Base-by-base conservation (phyloP, 345 rosid genomes). In the Eucalyptus sp. region DNA sequence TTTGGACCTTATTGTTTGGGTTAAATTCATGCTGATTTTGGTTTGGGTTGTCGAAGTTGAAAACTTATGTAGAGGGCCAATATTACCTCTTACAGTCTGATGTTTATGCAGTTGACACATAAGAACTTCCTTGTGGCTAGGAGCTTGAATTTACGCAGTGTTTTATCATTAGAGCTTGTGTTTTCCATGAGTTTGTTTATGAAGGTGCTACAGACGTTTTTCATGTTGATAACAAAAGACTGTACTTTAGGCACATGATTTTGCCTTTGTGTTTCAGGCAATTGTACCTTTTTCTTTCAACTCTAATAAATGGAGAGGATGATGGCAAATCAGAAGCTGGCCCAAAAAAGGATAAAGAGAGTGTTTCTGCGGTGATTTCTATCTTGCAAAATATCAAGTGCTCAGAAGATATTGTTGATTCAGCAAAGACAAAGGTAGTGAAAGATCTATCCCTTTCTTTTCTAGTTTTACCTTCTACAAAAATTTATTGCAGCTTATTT, bases 221-320 rank as follows among this genome's bases (percentile, higher is more conserved):
- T 76, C 48, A 76, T 76, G 83, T 41, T 41, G 48, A 44, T 37
- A 76, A 76, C 83, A 37, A 64, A 51, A 13, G 83, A 18, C 84
- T 50, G 7, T 27, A 89, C 68, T 50, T 66, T 18, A 33, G 66
- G 54, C 51, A 46, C 41, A 49, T 46, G 31, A 29, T 43, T 68
- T 86, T 86, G 60, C 85, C 50, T 71, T 18, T 90, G 17, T 76
- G 90, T 92, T 94, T 89, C 96, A 98, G 99, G 94, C 95, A 94
- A 89, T 89, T 96, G 92, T 94, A 95, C 93, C 88, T 93, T 90
- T 88, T 94, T 90, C 89, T 93, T 91, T 96, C 97, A 84, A 86
- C 95, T 94, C 90, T 97, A 91, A 91, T 96, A 90, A 93, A 92
- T 88, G 96, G 95, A 95, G 98, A 96, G 90, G 99, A 95, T 91